Conservation (phyloP, 768 basidiomycete genomes). For the Naganishia friedmannii region DNA sequence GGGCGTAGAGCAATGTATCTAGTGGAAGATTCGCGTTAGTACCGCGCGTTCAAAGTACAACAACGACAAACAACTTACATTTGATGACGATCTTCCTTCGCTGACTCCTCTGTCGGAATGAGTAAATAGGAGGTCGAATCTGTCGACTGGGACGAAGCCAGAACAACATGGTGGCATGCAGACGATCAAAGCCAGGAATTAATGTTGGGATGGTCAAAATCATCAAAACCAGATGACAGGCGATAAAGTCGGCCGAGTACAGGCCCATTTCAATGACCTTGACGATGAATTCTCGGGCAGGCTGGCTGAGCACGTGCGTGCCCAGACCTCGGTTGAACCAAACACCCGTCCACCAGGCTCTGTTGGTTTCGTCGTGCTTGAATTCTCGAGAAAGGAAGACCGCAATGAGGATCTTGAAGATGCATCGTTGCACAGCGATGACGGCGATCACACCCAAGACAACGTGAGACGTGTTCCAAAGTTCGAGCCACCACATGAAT, state of each 20-base stretch:
- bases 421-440: conserved; percentile 78
- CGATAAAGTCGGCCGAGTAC: conserved; percentile 89
- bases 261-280: conserved; percentile 94
- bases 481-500: conserved; percentile 94
- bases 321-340: conserved; percentile 97
- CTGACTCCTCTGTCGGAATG: conserved; percentile 81
- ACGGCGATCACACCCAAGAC: conserved; percentile 89
- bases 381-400: conserved; percentile 95
- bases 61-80: conserved; percentile 38
- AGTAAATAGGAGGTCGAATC: conserved; percentile 70
- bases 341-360: conserved; percentile 89
- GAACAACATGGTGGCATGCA: conserved; percentile 89
- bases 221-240: conserved; percentile 63
- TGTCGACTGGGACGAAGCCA: conserved; percentile 72
- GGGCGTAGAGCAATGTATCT: conserved; percentile 70
- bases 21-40: conserved; percentile 58
- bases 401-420: conserved; percentile 90
- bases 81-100: conserved; percentile 76
- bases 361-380: conserved; percentile 98
- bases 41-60: conserved; percentile 41
- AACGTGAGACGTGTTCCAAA: conserved; percentile 86
- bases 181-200: conserved; percentile 83
- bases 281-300: conserved; percentile 92
- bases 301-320: conserved; percentile 89
- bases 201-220: conserved; percentile 83